Evolutionary conservation across 2,329 filamentous ascomycete genomes (phyloP).

Genomic region (Penicillium sp.): DNA sequence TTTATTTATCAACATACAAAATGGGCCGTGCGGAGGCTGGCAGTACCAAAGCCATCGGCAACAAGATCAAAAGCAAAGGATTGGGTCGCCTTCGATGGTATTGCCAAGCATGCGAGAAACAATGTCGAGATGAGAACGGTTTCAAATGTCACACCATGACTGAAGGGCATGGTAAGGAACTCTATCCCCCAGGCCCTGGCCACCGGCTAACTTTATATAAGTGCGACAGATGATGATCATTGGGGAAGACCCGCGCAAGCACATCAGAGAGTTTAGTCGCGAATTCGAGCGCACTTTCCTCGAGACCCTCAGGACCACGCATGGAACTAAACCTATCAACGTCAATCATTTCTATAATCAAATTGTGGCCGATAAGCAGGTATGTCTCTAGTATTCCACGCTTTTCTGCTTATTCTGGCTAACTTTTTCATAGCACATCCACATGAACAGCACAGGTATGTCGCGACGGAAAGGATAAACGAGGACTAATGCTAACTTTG

Average conservation of each 20-base stretch:
- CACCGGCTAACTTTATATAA: background rate
- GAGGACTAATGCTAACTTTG: background rate
- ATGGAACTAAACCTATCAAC: conserved; percentile 85
- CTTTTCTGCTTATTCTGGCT: background rate
- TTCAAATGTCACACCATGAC: conserved; percentile 72
- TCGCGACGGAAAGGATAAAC: background rate
- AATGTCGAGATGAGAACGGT: conserved; percentile 72
- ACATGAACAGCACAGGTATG: conserved; percentile 77
- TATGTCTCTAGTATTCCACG: background rate
- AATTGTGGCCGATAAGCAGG: conserved; percentile 67
- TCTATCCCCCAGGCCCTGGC: too few species aligned
- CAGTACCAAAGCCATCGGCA: conserved; percentile 83
- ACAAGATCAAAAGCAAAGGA: conserved; percentile 75
- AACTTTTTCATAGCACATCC: conserved; percentile 59
- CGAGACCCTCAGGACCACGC: conserved; percentile 71
- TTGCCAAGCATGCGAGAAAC: conserved; percentile 73
- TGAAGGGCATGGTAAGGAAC: background rate
- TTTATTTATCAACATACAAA: conserved; percentile 33
- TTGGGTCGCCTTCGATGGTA: conserved; percentile 84
- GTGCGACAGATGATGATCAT: conserved; percentile 86
- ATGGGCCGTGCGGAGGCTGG: conserved; percentile 95
- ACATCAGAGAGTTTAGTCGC: conserved; percentile 75
- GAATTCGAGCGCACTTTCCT: conserved; percentile 82
- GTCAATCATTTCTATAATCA: conserved; percentile 95
- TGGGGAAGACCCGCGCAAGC: conserved; percentile 80